phyloP scores from a whole-genome alignment of 179 eudicot genomes.

The Heliamphora pulchella region DNA sequence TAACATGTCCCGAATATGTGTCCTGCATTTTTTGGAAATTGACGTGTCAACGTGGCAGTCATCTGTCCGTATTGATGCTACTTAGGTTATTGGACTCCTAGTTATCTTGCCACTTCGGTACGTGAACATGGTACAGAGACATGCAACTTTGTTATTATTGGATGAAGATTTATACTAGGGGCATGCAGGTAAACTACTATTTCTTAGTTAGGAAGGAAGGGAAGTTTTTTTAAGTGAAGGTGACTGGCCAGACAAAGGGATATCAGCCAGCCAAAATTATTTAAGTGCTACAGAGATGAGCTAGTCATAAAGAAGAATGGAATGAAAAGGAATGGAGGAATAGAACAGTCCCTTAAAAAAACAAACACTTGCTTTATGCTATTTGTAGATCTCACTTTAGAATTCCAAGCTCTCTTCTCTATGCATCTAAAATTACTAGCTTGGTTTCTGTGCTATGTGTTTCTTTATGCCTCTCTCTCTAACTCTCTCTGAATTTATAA shows the following conservation, averaged over 20 bases:
- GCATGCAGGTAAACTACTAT: conserved; percentile 20
- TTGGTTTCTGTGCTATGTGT: conserved; percentile 62
- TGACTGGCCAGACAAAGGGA: conserved; percentile 25
- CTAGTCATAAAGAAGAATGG: conserved; percentile 42
- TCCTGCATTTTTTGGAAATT: no score
- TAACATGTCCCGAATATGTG: no score
- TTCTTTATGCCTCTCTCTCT: conserved; percentile 51
- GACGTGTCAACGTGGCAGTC: no score
- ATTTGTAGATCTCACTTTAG: conserved; percentile 65
- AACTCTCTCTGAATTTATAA: conserved; percentile 1
- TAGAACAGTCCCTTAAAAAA: conserved; percentile 43
- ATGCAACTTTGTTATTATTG: background rate
- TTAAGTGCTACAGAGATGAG: conserved; percentile 27
- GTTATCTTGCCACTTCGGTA: conserved; percentile 40
- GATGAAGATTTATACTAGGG: conserved; percentile 14
- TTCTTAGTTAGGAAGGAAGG: conserved; percentile 58
- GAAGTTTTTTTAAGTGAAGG: conserved; percentile 16
- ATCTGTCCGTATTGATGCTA: no score
- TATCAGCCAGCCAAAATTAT: conserved; percentile 33
- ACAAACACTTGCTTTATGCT: conserved; percentile 67
- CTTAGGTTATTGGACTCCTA: conserved; percentile 16
- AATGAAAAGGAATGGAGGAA: conserved; percentile 25
- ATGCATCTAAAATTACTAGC: conserved; percentile 40
- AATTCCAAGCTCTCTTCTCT: conserved; percentile 80
- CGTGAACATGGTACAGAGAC: conserved; percentile 16